phyloP scores from a whole-genome alignment of 306 rosid species.

The Begonia masoniana region DNA sequence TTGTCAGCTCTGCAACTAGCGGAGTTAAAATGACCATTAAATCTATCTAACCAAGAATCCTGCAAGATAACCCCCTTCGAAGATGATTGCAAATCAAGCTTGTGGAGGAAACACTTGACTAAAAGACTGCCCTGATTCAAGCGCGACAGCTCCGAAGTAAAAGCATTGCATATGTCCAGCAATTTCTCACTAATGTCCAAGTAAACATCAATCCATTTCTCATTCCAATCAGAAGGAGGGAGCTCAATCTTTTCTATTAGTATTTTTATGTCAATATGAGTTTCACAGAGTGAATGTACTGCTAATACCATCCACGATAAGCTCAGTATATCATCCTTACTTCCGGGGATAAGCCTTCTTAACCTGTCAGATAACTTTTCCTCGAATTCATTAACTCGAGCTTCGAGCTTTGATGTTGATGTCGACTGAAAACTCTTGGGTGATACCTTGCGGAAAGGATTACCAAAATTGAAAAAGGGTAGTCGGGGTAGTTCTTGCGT shows the following conservation, averaged over 20 bases:
- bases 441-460: conserved; percentile 56
- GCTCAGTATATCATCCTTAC: conserved; percentile 56
- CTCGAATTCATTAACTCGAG: conserved; percentile 44
- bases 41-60: conserved; percentile 47
- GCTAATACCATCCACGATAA: conserved; percentile 79
- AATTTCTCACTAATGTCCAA: conserved; percentile 68
- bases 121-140: conserved; percentile 52
- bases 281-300: conserved; percentile 51
- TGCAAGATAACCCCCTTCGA: conserved; percentile 33
- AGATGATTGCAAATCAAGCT: conserved; percentile 28
- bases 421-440: conserved; percentile 50
- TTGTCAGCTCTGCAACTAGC: conserved; percentile 47
- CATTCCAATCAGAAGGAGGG: conserved; percentile 63
- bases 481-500: conserved; percentile 41
- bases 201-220: conserved; percentile 76
- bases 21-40: conserved; percentile 35
- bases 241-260: conserved; percentile 52
- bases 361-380: conserved; percentile 47
- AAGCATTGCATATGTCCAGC: conserved; percentile 61
- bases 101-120: conserved; percentile 42
- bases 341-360: conserved; percentile 41
- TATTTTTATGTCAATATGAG: conserved; percentile 39
- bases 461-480: conserved; percentile 59
- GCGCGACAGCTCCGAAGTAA: conserved; percentile 72
- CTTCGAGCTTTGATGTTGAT: conserved; percentile 33